phyloP scores from a whole-genome alignment of 2,329 filamentous ascomycete species.

The Colletotrichum chrysophilum region DNA sequence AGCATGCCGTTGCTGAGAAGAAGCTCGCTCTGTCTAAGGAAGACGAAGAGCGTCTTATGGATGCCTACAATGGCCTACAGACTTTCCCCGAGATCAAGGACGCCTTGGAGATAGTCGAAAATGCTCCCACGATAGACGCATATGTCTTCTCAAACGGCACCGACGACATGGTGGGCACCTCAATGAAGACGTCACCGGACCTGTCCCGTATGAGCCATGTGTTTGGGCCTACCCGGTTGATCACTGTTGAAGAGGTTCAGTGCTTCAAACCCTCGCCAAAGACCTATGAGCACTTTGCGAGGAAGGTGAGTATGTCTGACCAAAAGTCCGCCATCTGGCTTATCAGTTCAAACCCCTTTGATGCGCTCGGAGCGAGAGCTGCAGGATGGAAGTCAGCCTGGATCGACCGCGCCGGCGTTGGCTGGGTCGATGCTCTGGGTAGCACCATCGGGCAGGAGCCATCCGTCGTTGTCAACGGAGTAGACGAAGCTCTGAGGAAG shows the following conservation, averaged over 20 bases:
- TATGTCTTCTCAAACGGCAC: slow-evolving; percentile 78
- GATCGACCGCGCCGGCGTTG: slow-evolving; percentile 66
- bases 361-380: slow-evolving; percentile 67
- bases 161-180: slow-evolving; percentile 63
- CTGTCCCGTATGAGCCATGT: slow-evolving; percentile 50
- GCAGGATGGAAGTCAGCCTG: slow-evolving; percentile 69
- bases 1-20: slow-evolving; percentile 68
- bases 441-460: slow-evolving; percentile 51
- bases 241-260: slow-evolving; percentile 65
- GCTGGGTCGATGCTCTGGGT: slow-evolving; percentile 70
- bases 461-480: slow-evolving; percentile 55
- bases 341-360: slow-evolving; percentile 76
- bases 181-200: slow-evolving; percentile 61
- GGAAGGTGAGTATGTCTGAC: slow-evolving; percentile 50
- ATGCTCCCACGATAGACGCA: slow-evolving; percentile 46
- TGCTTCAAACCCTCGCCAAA: slow-evolving; percentile 70
- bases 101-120: slow-evolving; percentile 53
- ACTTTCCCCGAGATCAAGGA: slow-evolving; percentile 68
- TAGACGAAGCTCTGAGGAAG: slow-evolving; percentile 60
- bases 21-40: slow-evolving; percentile 46
- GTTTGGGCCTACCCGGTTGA: slow-evolving; percentile 50
- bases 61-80: slow-evolving; percentile 67
- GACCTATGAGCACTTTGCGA: slow-evolving; percentile 65
- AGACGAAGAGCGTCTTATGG: slow-evolving; percentile 59
- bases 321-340: slow-evolving; percentile 65